These are phyloP conservation scores for Phytophthora sp. DNA, from an alignment of 352 stramenopile genomes.

Conservation along the genomic window DNA sequence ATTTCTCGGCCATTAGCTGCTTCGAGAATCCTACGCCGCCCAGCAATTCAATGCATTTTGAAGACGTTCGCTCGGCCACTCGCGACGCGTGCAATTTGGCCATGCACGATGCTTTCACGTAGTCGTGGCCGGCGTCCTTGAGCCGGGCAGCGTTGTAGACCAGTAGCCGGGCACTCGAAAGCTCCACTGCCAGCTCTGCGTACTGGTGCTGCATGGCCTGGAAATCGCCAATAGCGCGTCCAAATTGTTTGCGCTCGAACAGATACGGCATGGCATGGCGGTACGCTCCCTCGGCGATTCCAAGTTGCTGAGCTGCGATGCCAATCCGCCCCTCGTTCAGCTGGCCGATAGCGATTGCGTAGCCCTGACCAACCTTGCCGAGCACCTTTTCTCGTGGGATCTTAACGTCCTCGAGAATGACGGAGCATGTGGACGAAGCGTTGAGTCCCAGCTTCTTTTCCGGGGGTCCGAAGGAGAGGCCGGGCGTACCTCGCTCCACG, in stretches of 20 bases:
- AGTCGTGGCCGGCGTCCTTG: slow-evolving; percentile 90
- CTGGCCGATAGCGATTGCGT: slow-evolving; percentile 96
- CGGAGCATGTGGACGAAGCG: slow-evolving; percentile 92
- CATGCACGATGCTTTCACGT: slow-evolving; percentile 95
- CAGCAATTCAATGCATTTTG: slow-evolving; percentile 93
- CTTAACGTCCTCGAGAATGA: slow-evolving; percentile 92
- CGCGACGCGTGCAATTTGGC: slow-evolving; percentile 92
- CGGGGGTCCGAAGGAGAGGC: slow-evolving; percentile 85
- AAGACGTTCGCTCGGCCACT: slow-evolving; percentile 91
- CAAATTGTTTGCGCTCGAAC: slow-evolving; percentile 93
- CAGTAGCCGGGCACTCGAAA: slow-evolving; percentile 90
- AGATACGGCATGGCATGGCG: slow-evolving; percentile 94
- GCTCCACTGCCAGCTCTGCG: slow-evolving; percentile 90
- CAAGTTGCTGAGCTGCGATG: slow-evolving; percentile 95
- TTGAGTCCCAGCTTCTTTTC: slow-evolving; percentile 96
- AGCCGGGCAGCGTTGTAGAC: slow-evolving; percentile 92
- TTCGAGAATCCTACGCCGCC: slow-evolving; percentile 94
- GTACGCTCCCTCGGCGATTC: slow-evolving; percentile 93
- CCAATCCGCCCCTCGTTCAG: slow-evolving; percentile 94
- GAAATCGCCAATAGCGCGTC: slow-evolving; percentile 90
- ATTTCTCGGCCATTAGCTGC: slow-evolving; percentile 93
- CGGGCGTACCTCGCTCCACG: slow-evolving; percentile 88
- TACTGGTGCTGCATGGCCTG: slow-evolving; percentile 96
- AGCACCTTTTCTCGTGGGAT: slow-evolving; percentile 89
- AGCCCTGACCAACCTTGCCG: slow-evolving; percentile 87